Base-by-base conservation (phyloP, 768 basidiomycete species). In the Mycena venus region DNA sequence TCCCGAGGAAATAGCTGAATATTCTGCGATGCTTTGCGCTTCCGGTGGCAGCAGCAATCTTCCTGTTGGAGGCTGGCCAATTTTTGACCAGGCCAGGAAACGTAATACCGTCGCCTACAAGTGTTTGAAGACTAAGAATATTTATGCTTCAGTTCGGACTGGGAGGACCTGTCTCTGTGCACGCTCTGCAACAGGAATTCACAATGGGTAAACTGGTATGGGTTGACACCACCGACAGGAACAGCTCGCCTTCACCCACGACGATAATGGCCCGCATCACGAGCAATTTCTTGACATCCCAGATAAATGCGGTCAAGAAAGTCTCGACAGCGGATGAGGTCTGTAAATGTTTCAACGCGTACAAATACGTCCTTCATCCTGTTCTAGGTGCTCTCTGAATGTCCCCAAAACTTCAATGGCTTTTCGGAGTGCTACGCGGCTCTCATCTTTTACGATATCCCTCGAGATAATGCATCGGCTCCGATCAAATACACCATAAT, bases 401-500 rank as follows among this genome's bases (percentile, higher is more conserved):
- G 90, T 75, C 88, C 86, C 15, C 84, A 88, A 75, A 91, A 90
- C 82, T 90, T 88, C 78, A 86, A 90, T 47, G 60, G 81, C 3
- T 82, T 85, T 64, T 89, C 89, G 4, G 81, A 86, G 40, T 91
- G 90, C 73, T 91, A 82, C 73, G 89, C 86, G 0, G 90, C 80
- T 0, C 77, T 91, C 12, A 79, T 85, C 0, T 89, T 91, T 78
- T 82, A 85, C 71, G 79, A 81, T 14, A 62, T 89, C 25, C 87
- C 88, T 8, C 64, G 77, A 3, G n/a, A n/a, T n/a, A 60, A 73
- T n/a, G 77, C 67, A 17, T 47, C 63, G 32, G 17, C 23, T 4
- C 80, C 81, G 15, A 67, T 88, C 70, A 85, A 88, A 59, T 91
- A 91, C 71, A 90, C 88, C 0, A 82, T 90, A 68, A 80, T 83